Percentiles rank a stretch among this genome's conserved stretches.
These are phyloP conservation scores for Phytophthora sp. DNA, from an alignment of 352 stramenopile species.

Conservation along the genomic window DNA sequence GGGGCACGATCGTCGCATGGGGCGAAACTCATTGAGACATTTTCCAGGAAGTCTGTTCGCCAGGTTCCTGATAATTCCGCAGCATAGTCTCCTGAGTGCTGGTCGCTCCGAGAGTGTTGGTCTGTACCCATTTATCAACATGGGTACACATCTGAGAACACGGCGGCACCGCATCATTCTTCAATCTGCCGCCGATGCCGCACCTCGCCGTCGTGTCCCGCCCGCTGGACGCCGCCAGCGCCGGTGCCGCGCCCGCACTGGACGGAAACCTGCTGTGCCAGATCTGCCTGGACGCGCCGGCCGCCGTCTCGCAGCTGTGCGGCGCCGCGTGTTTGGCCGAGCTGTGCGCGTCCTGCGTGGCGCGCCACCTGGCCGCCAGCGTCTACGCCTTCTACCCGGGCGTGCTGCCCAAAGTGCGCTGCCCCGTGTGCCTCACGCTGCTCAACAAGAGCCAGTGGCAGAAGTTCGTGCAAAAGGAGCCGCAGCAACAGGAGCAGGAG, in stretches of 20 bases:
- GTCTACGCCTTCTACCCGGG: slow-evolving; percentile 68
- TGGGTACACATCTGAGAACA: slow-evolving; percentile 5
- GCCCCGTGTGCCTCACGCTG: slow-evolving; percentile 58
- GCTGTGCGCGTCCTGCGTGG: slow-evolving; percentile 50
- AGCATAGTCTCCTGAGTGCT: background rate
- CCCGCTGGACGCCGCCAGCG: slow-evolving; percentile 10
- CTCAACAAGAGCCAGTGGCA: slow-evolving; percentile 61
- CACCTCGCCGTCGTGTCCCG: slow-evolving; percentile 2
- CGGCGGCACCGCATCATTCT: background rate
- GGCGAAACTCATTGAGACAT: too few relatives aligned
- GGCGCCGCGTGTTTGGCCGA: slow-evolving; percentile 45
- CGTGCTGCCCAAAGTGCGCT: slow-evolving; percentile 71
- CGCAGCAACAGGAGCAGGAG: slow-evolving; percentile 1
- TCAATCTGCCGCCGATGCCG: background rate
- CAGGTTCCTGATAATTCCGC: too few relatives aligned
- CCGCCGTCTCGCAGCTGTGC: slow-evolving; percentile 48
- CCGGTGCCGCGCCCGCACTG: background rate
- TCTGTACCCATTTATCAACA: slow-evolving; percentile 1
- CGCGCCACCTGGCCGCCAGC: slow-evolving; percentile 55
- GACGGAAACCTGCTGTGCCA: slow-evolving; percentile 48
- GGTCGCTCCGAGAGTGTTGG: background rate
- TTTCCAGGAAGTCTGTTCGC: too few relatives aligned
- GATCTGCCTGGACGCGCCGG: slow-evolving; percentile 65
- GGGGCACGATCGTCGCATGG: too few relatives aligned
- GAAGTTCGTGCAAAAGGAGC: slow-evolving; percentile 28